Percentiles rank a stretch among this genome's conserved stretches.
Conservation (phyloP, 495 filamentous ascomycete species). For the Penicillium turbatum region DNA sequence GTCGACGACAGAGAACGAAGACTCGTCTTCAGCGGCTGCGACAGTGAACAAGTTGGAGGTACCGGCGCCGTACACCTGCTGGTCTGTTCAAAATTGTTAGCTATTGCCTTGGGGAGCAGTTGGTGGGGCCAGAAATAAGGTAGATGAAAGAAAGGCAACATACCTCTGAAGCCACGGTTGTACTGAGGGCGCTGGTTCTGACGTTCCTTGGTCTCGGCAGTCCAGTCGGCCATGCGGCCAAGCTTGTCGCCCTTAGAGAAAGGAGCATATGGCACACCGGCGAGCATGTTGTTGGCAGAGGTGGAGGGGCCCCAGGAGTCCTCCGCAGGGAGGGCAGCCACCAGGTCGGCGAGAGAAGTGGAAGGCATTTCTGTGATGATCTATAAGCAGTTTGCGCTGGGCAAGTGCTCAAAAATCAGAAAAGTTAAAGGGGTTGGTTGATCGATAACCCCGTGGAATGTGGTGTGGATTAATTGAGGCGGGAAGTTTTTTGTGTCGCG, state of each 20-base stretch:
- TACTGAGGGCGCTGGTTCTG: slow-evolving; percentile 79
- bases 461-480: slow-evolving; percentile 30
- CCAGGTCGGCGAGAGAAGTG: slow-evolving; percentile 55
- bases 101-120: background rate
- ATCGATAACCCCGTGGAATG: slow-evolving; percentile 18
- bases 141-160: slow-evolving; percentile 10
- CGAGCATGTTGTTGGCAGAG: slow-evolving; percentile 75
- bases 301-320: slow-evolving; percentile 83
- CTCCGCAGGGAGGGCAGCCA: slow-evolving; percentile 56
- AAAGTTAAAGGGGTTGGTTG: slow-evolving; percentile 14
- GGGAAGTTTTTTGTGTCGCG: slow-evolving; percentile 45
- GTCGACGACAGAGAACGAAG: slow-evolving; percentile 95
- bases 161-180: slow-evolving; percentile 89
- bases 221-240: slow-evolving; percentile 99
- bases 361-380: slow-evolving; percentile 44
- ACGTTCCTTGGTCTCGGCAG: slow-evolving; percentile 83
- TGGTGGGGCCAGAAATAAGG: slow-evolving; percentile 12
- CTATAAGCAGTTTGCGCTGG: slow-evolving; percentile 12
- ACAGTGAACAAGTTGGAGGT: slow-evolving; percentile 81
- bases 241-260: slow-evolving; percentile 99
- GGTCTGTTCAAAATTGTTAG: slow-evolving; percentile 54
- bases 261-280: slow-evolving; percentile 93
- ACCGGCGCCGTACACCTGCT: slow-evolving; percentile 94
- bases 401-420: slow-evolving; percentile 16
- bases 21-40: slow-evolving; percentile 90